Percentiles rank a stretch among this genome's conserved stretches.
Evolutionary conservation across 1,284 basidiomycete species (phyloP).

Genomic region (Schizophyllum amplum): DNA sequence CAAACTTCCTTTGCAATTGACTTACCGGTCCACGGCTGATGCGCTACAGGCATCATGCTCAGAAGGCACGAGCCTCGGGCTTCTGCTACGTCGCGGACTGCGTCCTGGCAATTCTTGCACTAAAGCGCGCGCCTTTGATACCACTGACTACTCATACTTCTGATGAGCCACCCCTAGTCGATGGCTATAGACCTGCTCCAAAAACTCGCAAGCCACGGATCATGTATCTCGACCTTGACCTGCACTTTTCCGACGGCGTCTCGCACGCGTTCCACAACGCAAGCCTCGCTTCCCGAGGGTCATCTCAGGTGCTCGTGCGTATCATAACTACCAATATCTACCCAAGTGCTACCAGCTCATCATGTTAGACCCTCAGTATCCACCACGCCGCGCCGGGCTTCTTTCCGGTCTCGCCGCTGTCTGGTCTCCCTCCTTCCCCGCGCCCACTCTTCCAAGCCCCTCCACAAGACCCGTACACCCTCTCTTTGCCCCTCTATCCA

Average conservation of each 20-base stretch:
- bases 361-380: conserved; percentile 64
- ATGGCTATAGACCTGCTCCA: conserved; percentile 9
- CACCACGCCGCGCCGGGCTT: conserved; percentile 81
- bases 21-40: neutral
- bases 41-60: conserved; percentile 63
- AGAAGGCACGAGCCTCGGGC: conserved; percentile 69
- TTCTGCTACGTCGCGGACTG: conserved; percentile 95
- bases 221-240: conserved; percentile 88
- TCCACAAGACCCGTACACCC: conserved; percentile 56
- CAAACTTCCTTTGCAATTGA: neutral
- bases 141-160: neutral
- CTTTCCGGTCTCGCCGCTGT: conserved; percentile 62
- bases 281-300: conserved; percentile 14
- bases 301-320: conserved; percentile 52
- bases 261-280: conserved; percentile 63
- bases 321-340: neutral
- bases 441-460: conserved; percentile 57
- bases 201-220: conserved; percentile 47
- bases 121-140: conserved; percentile 30
- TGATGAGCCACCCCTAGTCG: neutral
- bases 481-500: conserved; percentile 64
- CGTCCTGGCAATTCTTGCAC: conserved; percentile 66
- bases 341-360: neutral
- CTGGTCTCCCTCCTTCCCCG: conserved; percentile 35
- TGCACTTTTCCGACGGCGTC: conserved; percentile 89